These are phyloP conservation scores for Neonectria ditissima DNA, from an alignment of 2,329 filamentous ascomycete genomes.

Conservation along the genomic window DNA sequence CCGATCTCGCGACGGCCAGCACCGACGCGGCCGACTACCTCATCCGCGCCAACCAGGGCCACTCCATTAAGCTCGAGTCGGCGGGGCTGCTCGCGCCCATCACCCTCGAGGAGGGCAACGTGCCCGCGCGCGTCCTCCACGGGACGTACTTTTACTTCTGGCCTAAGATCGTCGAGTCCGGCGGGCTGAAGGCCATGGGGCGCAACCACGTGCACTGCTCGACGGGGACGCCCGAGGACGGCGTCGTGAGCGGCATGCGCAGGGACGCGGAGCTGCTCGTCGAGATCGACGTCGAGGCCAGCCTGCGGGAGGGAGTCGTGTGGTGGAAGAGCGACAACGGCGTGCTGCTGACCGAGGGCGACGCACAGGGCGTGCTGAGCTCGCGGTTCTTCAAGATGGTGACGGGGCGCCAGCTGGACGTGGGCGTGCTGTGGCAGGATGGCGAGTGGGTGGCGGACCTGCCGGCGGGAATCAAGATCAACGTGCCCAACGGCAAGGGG, in stretches of 20 bases:
- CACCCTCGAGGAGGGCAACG: constrained; percentile 64
- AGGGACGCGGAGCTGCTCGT: constrained; percentile 81
- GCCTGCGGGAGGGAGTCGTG: constrained; percentile 71
- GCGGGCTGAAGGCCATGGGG: constrained; percentile 84
- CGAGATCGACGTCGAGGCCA: constrained; percentile 77
- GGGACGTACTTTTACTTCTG: constrained; percentile 90
- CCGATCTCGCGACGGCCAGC: constrained; percentile 39
- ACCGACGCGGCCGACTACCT: constrained; percentile 75
- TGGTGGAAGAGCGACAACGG: constrained; percentile 87
- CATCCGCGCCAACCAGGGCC: constrained; percentile 96
- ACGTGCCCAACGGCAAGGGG: constrained; percentile 62
- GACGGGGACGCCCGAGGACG: constrained; percentile 71
- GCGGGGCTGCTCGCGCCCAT: constrained; percentile 77
- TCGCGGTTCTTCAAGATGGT: constrained; percentile 79
- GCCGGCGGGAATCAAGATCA: constrained; percentile 67
- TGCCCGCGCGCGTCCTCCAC: constrained; percentile 81
- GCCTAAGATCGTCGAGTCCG: constrained; percentile 77
- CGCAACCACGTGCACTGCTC: constrained; percentile 93
- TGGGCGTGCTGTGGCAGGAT: constrained; percentile 76
- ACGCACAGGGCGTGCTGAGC: constrained; percentile 71
- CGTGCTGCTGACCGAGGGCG: constrained; percentile 75
- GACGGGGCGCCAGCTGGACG: constrained; percentile 67
- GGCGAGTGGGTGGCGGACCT: constrained; percentile 76
- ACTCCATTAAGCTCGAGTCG: constrained; percentile 82
- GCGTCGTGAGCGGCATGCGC: constrained; percentile 85